Evolutionary conservation across 805 yeast genomes (phyloP), one percentile per base, ranked within the genome.

Genomic region (Hanseniaspora guilliermondii): DNA sequence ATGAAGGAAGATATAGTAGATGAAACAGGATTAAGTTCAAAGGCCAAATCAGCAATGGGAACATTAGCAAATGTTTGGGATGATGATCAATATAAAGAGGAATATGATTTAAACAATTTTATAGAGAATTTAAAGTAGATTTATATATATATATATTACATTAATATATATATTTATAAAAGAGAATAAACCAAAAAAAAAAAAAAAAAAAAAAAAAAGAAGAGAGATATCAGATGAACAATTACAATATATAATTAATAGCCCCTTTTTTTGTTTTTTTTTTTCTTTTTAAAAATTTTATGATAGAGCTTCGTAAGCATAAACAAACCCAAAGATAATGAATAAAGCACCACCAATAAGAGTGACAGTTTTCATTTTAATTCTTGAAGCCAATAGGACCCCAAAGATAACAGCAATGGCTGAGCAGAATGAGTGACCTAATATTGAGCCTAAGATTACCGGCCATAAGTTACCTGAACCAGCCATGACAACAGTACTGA

Each of bases 401-500:
- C 99, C 99, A 49, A 97, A 97, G 54, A 86, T 49, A 45, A 91
- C 94, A n/a, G 98, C 97, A 56, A 87, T 78, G 35, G 78, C 79
- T 0, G 97, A 86, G 70, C 97, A 93, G 9, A 85, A 47, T 9
- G 83, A 81, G 68, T 93, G 99, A 35, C 98, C 99, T 42, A 83
- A 67, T 38, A 87, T 79, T 21, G 95, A 95, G 58, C 99, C 98
- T 47, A 82, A 60, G 47, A 91, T 87, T 39, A 89, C 95, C 60
- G 75, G 75, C 89, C 93, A 82, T 70, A 87, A 93, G 67, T 88
- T 85, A 44, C 87, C 82, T 39, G 96, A 96, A 1, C 98, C 96
- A 53, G 97, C 97, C 94, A 93, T 85, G 40, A 97, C 97, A 62
- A 93, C 88, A 35, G 97, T 93, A 44, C 97, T 96, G 55, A 93